These are phyloP conservation scores for Arabidopsis hybrid DNA, from an alignment of 441 rosid species.

Conservation along the genomic window DNA sequence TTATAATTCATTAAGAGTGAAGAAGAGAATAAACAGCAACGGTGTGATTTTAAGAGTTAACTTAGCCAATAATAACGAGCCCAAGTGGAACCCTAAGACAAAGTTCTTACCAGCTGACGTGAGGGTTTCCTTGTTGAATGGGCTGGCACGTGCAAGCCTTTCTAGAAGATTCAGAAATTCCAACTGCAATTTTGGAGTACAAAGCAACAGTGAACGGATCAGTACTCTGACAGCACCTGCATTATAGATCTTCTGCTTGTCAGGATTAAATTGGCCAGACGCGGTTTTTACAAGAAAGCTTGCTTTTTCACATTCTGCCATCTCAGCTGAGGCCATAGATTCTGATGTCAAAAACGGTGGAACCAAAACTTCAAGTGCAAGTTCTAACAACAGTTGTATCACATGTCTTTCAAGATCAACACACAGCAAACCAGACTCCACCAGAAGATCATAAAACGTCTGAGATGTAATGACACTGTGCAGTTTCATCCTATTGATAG, in stretches of 20 bases:
- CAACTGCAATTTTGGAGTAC: constrained; percentile 93
- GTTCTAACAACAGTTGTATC: constrained; percentile 88
- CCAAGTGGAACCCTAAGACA: not conserved
- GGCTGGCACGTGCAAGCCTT: constrained; percentile 86
- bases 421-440: constrained; percentile 93
- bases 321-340: constrained; percentile 51
- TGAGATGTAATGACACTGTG: constrained; percentile 85
- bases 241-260: constrained; percentile 84
- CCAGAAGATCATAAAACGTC: constrained; percentile 90
- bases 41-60: constrained; percentile 24
- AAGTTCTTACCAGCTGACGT: constrained; percentile 85
- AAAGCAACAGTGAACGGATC: constrained; percentile 85
- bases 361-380: constrained; percentile 93
- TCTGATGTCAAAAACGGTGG: constrained; percentile 88
- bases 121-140: constrained; percentile 97
- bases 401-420: constrained; percentile 97
- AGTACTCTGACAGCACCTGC: constrained; percentile 92
- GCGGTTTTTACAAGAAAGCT: constrained; percentile 63
- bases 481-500: constrained; percentile 86
- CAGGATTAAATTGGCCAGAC: constrained; percentile 76
- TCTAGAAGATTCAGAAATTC: constrained; percentile 83
- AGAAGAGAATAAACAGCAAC: constrained; percentile 31
- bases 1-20: constrained; percentile 25
- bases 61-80: constrained; percentile 13
- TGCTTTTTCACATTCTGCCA: constrained; percentile 57